Percentiles rank a stretch among this genome's conserved stretches.
Conservation (phyloP, 116 monocot species). For the Dioscorea cayenensis region DNA sequence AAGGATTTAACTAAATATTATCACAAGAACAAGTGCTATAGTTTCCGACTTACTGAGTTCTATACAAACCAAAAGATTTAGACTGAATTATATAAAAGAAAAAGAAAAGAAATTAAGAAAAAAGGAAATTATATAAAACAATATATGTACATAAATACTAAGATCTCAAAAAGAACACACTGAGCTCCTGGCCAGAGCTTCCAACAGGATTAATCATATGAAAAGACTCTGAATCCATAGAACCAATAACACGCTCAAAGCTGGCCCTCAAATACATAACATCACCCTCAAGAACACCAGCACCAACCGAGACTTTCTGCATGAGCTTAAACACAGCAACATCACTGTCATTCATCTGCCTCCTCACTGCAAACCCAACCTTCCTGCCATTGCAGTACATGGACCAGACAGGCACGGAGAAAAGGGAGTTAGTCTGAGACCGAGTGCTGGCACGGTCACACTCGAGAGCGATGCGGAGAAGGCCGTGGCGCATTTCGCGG, state of each 20-base stretch:
- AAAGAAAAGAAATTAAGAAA: no score
- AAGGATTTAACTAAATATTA: no score
- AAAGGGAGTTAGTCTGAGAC: constrained; percentile 8
- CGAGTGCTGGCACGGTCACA: constrained; percentile 7
- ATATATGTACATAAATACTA: not conserved
- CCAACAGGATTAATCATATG: constrained; percentile 63
- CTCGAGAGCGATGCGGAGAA: constrained; percentile 57
- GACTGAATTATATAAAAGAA: no score
- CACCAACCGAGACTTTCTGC: constrained; percentile 41
- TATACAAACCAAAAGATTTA: no score
- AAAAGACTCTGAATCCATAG: constrained; percentile 55
- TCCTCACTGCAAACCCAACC: constrained; percentile 43
- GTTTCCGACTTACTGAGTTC: no score
- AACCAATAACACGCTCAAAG: constrained; percentile 50
- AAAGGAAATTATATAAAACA: no score
- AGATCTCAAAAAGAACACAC: constrained; percentile 50
- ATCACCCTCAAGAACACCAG: constrained; percentile 41
- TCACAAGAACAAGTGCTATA: no score
- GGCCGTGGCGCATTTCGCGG: constrained; percentile 57
- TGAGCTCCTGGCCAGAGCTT: constrained; percentile 47
- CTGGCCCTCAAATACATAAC: constrained; percentile 50
- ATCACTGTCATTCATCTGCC: constrained; percentile 29
- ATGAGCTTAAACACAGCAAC: constrained; percentile 35
- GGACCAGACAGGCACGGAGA: constrained; percentile 34
- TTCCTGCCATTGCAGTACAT: constrained; percentile 63